Evolutionary conservation across 192 early-diverging fungal genomes (phyloP).

Genomic region (Umbelopsis sp.): DNA sequence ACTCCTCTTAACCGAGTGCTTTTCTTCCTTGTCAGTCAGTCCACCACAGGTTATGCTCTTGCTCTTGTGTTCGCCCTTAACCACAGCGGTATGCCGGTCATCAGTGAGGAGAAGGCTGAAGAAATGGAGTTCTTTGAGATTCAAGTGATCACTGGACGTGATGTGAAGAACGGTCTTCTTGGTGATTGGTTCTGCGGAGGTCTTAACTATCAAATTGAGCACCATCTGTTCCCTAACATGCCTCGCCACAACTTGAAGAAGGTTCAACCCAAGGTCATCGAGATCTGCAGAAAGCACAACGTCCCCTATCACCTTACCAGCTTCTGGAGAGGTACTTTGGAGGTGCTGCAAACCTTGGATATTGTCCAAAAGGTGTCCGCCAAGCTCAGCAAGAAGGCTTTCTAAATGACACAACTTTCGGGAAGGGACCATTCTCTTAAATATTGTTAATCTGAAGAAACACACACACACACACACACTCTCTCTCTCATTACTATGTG

Average conservation of each 20-base stretch:
- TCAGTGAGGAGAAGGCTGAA: conserved; percentile 61
- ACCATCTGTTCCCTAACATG: conserved; percentile 83
- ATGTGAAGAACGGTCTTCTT: conserved; percentile 62
- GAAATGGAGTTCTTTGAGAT: conserved; percentile 77
- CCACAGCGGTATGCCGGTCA: conserved; percentile 88
- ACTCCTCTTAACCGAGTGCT: conserved; percentile 46
- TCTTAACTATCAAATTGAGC: conserved; percentile 86
- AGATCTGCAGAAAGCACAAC: conserved; percentile 67
- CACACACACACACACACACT: neutral
- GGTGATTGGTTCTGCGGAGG: conserved; percentile 85
- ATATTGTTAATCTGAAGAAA: too few species aligned
- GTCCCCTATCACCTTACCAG: conserved; percentile 67
- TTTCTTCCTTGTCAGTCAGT: conserved; percentile 67
- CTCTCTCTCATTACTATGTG: neutral
- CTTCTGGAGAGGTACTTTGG: conserved; percentile 44
- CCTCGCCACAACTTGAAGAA: conserved; percentile 73
- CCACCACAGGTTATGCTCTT: conserved; percentile 70
- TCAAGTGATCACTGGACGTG: conserved; percentile 77
- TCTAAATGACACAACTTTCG: conserved; percentile 15
- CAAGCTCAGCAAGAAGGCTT: conserved; percentile 38
- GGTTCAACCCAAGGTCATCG: conserved; percentile 64
- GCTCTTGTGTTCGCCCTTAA: conserved; percentile 80
- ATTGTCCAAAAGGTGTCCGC: conserved; percentile 32
- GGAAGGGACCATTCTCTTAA: too few species aligned
- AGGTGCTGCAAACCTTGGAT: conserved; percentile 37